phyloP scores from a whole-genome alignment of 1,139 yeast genomes.

The Geotrichum reessii region DNA sequence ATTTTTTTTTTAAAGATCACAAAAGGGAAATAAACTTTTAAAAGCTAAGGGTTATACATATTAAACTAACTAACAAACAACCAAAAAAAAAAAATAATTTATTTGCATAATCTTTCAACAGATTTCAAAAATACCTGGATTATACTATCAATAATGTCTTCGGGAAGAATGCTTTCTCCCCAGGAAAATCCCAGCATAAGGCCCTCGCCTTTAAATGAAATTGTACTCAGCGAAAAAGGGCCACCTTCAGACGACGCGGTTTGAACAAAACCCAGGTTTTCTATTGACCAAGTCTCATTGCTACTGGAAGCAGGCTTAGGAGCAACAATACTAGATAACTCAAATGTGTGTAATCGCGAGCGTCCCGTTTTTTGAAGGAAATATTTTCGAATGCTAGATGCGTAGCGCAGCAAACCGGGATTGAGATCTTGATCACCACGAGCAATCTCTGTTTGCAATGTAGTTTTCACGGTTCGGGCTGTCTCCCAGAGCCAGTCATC shows the following conservation, averaged over 20 bases:
- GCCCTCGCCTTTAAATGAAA: constrained; percentile 9
- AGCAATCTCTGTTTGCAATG: background rate
- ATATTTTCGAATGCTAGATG: background rate
- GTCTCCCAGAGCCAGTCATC: background rate
- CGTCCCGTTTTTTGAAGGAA: constrained; percentile 4
- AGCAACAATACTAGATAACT: constrained; percentile 10
- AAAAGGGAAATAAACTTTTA: background rate
- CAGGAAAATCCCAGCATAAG: constrained; percentile 1
- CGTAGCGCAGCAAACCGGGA: constrained; percentile 12
- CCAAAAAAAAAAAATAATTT: background rate
- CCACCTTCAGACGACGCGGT: constrained; percentile 1
- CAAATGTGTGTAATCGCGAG: constrained; percentile 3
- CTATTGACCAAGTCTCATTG: background rate
- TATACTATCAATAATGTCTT: background rate
- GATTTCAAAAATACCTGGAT: background rate
- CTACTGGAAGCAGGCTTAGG: background rate
- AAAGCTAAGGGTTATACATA: background rate
- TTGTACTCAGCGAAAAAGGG: constrained; percentile 4
- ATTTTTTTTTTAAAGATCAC: too few species aligned
- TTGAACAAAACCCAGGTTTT: constrained; percentile 1
- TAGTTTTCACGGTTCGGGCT: background rate
- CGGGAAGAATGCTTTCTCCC: background rate
- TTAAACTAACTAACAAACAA: background rate
- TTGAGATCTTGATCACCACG: constrained; percentile 9
- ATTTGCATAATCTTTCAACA: background rate